These are phyloP conservation scores for Xylaria digitata DNA, from an alignment of 2,329 filamentous ascomycete species.

Conservation along the genomic window DNA sequence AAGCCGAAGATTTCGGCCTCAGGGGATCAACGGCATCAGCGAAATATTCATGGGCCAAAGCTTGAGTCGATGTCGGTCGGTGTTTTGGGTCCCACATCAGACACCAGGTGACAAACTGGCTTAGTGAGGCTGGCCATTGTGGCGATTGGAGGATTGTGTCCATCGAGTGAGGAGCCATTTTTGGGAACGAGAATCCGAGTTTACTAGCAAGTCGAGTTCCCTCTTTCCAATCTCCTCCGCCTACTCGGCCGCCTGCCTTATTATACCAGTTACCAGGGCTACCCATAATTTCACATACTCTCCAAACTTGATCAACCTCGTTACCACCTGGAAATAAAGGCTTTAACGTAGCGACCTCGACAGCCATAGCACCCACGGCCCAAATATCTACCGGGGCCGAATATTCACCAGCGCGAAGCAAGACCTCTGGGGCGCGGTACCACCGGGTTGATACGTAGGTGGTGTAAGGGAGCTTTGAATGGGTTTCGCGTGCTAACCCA, in stretches of 20 bases:
- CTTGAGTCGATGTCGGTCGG: slow-evolving; percentile 90
- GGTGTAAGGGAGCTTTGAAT: slow-evolving; percentile 95
- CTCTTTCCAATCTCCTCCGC: slow-evolving; percentile 97
- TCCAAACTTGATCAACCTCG: slow-evolving; percentile 98
- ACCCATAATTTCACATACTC: slow-evolving; percentile 99
- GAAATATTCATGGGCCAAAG: slow-evolving; percentile 96
- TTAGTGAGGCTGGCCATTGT: slow-evolving; percentile 89
- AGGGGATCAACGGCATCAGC: slow-evolving; percentile 90
- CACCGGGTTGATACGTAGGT: slow-evolving; percentile 98
- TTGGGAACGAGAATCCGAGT: slow-evolving; percentile 97
- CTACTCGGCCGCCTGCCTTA: slow-evolving; percentile 86
- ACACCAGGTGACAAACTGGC: slow-evolving; percentile 97
- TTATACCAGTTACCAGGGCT: slow-evolving; percentile 98
- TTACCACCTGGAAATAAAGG: slow-evolving; percentile 97
- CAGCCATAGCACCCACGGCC: slow-evolving; percentile 98
- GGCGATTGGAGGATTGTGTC: slow-evolving; percentile 91
- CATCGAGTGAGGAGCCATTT: slow-evolving; percentile 98
- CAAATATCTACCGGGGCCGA: slow-evolving; percentile 98
- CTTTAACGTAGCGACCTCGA: slow-evolving; percentile 96
- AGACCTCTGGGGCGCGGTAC: slow-evolving; percentile 96
- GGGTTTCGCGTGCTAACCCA: slow-evolving; percentile 94
- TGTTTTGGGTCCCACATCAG: slow-evolving; percentile 98
- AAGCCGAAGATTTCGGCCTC: slow-evolving; percentile 88
- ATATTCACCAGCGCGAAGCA: slow-evolving; percentile 94
- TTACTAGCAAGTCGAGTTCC: slow-evolving; percentile 93